These are phyloP conservation scores for Nyctanthes arbortristis DNA, from an alignment of 257 asterid genomes.

Conservation along the genomic window DNA sequence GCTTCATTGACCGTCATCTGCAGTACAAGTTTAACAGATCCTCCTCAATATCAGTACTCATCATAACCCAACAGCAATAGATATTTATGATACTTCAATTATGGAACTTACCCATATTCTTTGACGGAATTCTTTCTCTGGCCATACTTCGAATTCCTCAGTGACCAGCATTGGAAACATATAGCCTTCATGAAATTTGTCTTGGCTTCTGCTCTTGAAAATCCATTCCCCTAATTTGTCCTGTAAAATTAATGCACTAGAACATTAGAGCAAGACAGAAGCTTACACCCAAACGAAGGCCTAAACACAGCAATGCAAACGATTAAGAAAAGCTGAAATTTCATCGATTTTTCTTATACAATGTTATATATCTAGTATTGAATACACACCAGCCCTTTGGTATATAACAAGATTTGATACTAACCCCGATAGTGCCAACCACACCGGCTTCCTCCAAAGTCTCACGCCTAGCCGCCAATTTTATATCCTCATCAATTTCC, in stretches of 20 bases:
- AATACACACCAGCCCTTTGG: neutral
- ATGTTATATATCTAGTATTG: neutral
- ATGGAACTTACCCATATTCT: conserved; percentile 73
- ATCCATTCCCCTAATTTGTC: conserved; percentile 75
- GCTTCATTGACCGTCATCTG: conserved; percentile 85
- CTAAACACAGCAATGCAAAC: neutral
- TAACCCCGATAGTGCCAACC: conserved; percentile 67
- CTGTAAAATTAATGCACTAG: conserved; percentile 38
- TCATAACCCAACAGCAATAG: neutral
- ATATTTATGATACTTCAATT: neutral
- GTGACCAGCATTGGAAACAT: conserved; percentile 80
- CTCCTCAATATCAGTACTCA: conserved; percentile 27
- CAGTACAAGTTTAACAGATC: conserved; percentile 3
- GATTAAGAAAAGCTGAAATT: neutral
- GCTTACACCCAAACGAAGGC: neutral
- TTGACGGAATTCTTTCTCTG: conserved; percentile 73
- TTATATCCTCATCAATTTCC: conserved; percentile 85
- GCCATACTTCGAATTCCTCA: conserved; percentile 88
- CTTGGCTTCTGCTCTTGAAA: conserved; percentile 95
- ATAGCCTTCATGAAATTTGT: conserved; percentile 70
- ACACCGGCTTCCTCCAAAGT: conserved; percentile 95
- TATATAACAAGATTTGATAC: neutral
- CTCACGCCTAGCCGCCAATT: conserved; percentile 84
- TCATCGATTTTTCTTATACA: neutral
- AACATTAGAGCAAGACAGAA: conserved; percentile 8